Evolutionary conservation across 768 basidiomycete genomes (phyloP).

Genomic region (Tylopilus sp.): DNA sequence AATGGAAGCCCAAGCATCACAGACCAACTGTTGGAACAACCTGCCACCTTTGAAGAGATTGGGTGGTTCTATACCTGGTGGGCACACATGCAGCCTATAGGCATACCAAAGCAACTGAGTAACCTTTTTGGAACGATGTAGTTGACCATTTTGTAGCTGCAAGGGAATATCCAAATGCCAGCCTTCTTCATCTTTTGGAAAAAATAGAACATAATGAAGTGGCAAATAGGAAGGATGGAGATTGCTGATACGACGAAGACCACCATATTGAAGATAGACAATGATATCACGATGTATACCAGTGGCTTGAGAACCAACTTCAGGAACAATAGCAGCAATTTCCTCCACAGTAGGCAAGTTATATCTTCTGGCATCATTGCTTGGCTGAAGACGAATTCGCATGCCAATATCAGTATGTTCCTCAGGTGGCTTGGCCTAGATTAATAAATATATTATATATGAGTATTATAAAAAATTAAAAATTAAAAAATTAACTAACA

Average conservation of each 20-base stretch:
- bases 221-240: constrained; percentile 34
- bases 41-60: constrained; percentile 34
- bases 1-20: constrained; percentile 43
- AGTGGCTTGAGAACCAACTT: constrained; percentile 17
- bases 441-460: too few relatives aligned
- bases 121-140: constrained; percentile 18
- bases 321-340: constrained; percentile 41
- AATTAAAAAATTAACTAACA: too few relatives aligned
- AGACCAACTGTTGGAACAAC: constrained; percentile 44
- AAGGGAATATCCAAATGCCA: constrained; percentile 32
- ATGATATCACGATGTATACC: constrained; percentile 34
- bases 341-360: constrained; percentile 44
- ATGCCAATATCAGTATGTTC: too few relatives aligned
- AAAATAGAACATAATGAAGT: constrained; percentile 44
- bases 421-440: too few relatives aligned
- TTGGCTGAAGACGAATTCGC: background rate
- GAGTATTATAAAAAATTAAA: too few relatives aligned
- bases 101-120: constrained; percentile 30
- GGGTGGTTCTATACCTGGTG: constrained; percentile 5
- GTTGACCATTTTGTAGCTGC: background rate
- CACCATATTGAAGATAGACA: constrained; percentile 21
- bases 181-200: constrained; percentile 37
- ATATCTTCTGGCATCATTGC: constrained; percentile 34
- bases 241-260: constrained; percentile 32
- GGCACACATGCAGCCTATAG: constrained; percentile 30